phyloP scores from a whole-genome alignment of 805 yeast species.

The Kluyveromyces siamensis region DNA sequence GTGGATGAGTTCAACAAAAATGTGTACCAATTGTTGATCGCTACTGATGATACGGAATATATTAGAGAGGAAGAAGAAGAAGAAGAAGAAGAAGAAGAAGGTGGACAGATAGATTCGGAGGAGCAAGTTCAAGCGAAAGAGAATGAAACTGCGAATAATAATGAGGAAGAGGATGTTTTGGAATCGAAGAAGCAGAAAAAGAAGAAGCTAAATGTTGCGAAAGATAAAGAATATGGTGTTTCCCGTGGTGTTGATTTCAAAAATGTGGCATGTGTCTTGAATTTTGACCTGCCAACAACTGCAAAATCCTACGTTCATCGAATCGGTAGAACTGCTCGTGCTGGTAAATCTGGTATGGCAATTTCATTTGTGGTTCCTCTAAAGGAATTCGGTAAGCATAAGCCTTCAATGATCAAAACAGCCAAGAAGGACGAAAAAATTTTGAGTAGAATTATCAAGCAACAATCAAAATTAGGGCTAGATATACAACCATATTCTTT shows the following conservation, averaged over 20 bases:
- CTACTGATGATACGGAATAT: slow-evolving; percentile 82
- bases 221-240: slow-evolving; percentile 81
- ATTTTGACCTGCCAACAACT: slow-evolving; percentile 87
- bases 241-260: slow-evolving; percentile 95
- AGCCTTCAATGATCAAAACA: slow-evolving; percentile 58
- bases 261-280: slow-evolving; percentile 92
- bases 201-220: slow-evolving; percentile 26
- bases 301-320: slow-evolving; percentile 88
- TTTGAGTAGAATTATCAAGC: slow-evolving; percentile 62
- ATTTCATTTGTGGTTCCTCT: slow-evolving; percentile 82
- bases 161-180: slow-evolving; percentile 5
- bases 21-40: slow-evolving; percentile 78
- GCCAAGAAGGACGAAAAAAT: slow-evolving; percentile 85
- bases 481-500: slow-evolving; percentile 82
- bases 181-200: slow-evolving; percentile 16
- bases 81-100: slow-evolving; percentile 35
- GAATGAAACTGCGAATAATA: slow-evolving; percentile 6
- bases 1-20: slow-evolving; percentile 92
- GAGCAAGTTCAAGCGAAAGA: slow-evolving; percentile 13
- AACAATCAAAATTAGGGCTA: slow-evolving; percentile 64
- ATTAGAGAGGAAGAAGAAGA: too few relatives aligned
- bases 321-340: slow-evolving; percentile 96
- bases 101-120: slow-evolving; percentile 9
- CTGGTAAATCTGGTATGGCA: slow-evolving; percentile 92
- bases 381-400: slow-evolving; percentile 84